Evolutionary conservation across 805 yeast genomes (phyloP), one percentile per base, ranked within the genome.

Genomic region (Teunomyces cretensis): DNA sequence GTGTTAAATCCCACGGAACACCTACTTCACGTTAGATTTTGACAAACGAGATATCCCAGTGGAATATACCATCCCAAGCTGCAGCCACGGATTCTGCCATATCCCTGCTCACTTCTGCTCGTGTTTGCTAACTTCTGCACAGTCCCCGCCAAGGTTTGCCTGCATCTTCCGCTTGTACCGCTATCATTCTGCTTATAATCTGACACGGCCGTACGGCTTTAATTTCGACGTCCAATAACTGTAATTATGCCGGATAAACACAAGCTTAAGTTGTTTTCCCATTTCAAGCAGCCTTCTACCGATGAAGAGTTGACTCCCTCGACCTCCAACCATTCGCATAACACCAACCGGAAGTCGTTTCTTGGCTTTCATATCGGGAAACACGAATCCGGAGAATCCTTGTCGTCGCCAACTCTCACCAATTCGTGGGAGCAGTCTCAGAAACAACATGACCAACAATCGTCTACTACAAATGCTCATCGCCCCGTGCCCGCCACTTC

Each of bases 201-300:
- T 13, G 19, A 28, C 16, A 11, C 33, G 33, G 33, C 33, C 16
- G 26, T n/a, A 17, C 24, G 16, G 33, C 38, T 22, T 35, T n/a
- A 19, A 17, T n/a, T 12, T 22, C 9, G 14, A n/a, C 38, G 7
- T 17, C 14, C n/a, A 19, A 12, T 22, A 17, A 17, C 22, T 22
- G 19, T 41, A 46, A 45, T 28, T 17, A 72, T 72, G 77, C 75
- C 75, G 31, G 76, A 72, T 52, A 66, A 65, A 58, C 75, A 70
- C 56, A 70, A 68, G 49, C 60, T 69, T 54, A 70, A 70, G 60
- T 57, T 72, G 32, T 68, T 72, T 46, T 56, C 61, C 46, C 74
- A 70, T 53, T 64, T 67, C 54, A 70, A 70, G 51, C 64, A 55
- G 40, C 51, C 58, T 26, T 45, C 56, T 30, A 37, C 50, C 3